A percentile compares a stretch with the other conserved stretches of the same genome.
phyloP scores from a whole-genome alignment of 176 grass and related monocot genomes.

The Oryza coarctata region DNA sequence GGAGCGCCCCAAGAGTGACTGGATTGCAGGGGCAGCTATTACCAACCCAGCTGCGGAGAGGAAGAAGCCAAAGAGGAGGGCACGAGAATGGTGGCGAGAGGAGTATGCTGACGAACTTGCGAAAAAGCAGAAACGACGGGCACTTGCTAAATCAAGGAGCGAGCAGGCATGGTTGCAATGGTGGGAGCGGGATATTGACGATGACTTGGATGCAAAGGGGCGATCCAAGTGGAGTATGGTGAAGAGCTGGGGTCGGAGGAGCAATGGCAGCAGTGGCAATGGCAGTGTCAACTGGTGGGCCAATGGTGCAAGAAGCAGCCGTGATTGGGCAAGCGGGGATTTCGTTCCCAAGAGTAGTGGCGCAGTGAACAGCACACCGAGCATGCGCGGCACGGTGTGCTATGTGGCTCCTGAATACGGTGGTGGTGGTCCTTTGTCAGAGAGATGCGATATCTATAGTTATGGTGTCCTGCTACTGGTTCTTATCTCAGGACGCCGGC shows the following conservation, averaged over 20 bases:
- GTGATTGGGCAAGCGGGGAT: conserved; percentile 42
- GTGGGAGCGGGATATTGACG: conserved; percentile 59
- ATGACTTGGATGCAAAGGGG: conserved; percentile 40
- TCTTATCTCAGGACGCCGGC: conserved; percentile 70
- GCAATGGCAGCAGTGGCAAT: conserved; percentile 14
- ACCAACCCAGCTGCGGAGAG: conserved; percentile 29
- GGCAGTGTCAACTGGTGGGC: conserved; percentile 58
- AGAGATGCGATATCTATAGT: conserved; percentile 81
- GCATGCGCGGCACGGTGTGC: conserved; percentile 82
- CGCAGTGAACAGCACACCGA: conserved; percentile 72
- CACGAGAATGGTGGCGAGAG: conserved; percentile 84
- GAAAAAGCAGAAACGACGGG: conserved; percentile 60
- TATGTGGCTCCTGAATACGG: conserved; percentile 79
- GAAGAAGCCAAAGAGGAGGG: conserved; percentile 49
- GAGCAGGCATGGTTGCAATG: conserved; percentile 42
- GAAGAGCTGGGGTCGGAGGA: conserved; percentile 48
- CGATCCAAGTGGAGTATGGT: conserved; percentile 53
- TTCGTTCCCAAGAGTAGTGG: conserved; percentile 53
- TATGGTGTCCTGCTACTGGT: conserved; percentile 72
- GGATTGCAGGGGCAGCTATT: conserved; percentile 39
- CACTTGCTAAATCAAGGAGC: conserved; percentile 49
- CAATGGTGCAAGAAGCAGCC: conserved; percentile 45
- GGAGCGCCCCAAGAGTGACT: conserved; percentile 72
- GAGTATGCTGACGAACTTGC: conserved; percentile 77
- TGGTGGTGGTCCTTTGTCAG: conserved; percentile 58